These are phyloP conservation scores for Arthrobotrys iridis DNA, from an alignment of 2,329 filamentous ascomycete species.

Conservation along the genomic window DNA sequence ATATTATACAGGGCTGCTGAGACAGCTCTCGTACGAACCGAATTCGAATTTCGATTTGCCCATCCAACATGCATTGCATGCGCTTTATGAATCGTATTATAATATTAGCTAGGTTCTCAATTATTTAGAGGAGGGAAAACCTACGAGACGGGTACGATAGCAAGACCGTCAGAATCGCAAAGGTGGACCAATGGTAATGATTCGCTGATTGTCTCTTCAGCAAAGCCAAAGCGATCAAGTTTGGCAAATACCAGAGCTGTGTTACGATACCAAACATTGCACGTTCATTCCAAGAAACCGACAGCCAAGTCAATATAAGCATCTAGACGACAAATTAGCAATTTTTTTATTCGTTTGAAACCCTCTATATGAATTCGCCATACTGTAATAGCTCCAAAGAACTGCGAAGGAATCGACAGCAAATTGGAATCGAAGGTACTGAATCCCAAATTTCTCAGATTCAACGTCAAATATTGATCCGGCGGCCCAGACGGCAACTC, in stretches of 20 bases:
- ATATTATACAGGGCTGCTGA: conserved; percentile 72
- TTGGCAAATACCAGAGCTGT: conserved; percentile 71
- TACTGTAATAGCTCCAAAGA: conserved; percentile 65
- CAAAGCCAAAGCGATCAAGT: conserved; percentile 66
- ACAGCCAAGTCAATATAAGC: conserved; percentile 66
- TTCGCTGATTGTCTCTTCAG: conserved; percentile 61
- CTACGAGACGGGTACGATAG: conserved; percentile 69
- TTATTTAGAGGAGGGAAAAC: conserved; percentile 59
- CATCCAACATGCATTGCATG: conserved; percentile 71
- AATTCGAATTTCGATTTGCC: conserved; percentile 71
- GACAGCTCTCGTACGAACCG: conserved; percentile 71
- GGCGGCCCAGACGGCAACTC: conserved; percentile 64
- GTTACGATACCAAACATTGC: conserved; percentile 66
- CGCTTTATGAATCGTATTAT: conserved; percentile 35
- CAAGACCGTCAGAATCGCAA: conserved; percentile 65
- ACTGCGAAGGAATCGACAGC: conserved; percentile 68
- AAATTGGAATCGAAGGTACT: conserved; percentile 71
- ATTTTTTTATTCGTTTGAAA: too few relatives aligned
- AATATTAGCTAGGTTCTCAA: not conserved
- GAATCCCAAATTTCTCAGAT: conserved; percentile 69
- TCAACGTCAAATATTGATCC: conserved; percentile 70
- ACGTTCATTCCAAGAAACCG: conserved; percentile 65
- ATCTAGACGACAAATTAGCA: conserved; percentile 58
- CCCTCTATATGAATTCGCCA: conserved; percentile 61
- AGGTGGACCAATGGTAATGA: conserved; percentile 65